Percentiles rank a stretch among this genome's conserved stretches.
Conservation (phyloP, 2,329 filamentous ascomycete species). For the Xylogone sp. region DNA sequence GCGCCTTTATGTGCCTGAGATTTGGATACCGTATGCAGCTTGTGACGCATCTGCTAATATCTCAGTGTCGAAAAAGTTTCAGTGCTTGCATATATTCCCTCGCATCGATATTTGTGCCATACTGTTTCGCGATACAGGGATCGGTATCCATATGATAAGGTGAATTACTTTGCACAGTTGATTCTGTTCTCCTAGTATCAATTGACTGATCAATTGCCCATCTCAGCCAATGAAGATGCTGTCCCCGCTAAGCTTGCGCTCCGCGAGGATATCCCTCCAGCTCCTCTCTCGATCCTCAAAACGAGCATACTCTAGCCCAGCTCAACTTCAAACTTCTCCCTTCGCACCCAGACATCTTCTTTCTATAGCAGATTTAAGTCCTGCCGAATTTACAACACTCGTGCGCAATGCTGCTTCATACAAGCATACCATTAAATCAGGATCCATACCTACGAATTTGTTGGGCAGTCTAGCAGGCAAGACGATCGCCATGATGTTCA, state of each 20-base stretch:
- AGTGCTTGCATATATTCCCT: neutral
- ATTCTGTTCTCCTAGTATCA: no score
- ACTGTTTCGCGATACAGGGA: no score
- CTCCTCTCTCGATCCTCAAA: slow-evolving; percentile 15
- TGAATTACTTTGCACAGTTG: no score
- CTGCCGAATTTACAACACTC: slow-evolving; percentile 74
- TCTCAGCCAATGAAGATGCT: slow-evolving; percentile 8
- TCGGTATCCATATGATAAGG: no score
- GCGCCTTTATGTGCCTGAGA: neutral
- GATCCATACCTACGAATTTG: slow-evolving; percentile 55
- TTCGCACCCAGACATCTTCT: slow-evolving; percentile 79
- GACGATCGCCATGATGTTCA: slow-evolving; percentile 94
- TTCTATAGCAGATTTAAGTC: slow-evolving; percentile 81
- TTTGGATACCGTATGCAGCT: neutral
- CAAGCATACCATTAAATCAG: slow-evolving; percentile 74
- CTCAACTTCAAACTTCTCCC: slow-evolving; percentile 32
- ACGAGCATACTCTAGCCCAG: slow-evolving; percentile 18
- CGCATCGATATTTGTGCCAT: neutral
- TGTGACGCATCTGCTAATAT: neutral
- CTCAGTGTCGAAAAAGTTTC: neutral
- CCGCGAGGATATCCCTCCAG: slow-evolving; percentile 18
- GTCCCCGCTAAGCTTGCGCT: slow-evolving; percentile 15
- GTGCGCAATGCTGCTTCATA: slow-evolving; percentile 76
- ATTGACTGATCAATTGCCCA: slow-evolving; percentile 4
- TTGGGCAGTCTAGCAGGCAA: slow-evolving; percentile 64